phyloP scores from a whole-genome alignment of 345 rosid genomes.

The Arabidopsis thaliana region DNA sequence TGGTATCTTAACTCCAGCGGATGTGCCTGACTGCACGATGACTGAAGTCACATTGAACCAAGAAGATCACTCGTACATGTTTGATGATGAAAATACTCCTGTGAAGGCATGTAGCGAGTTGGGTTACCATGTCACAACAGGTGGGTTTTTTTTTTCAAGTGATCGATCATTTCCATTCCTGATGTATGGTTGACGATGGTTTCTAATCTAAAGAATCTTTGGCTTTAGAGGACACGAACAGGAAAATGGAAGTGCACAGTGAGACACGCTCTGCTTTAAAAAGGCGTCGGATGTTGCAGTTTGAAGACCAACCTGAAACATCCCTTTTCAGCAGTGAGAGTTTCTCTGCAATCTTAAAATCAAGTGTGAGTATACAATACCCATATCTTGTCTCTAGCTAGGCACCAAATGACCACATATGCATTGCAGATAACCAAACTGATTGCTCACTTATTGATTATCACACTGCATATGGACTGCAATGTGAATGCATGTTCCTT shows the following conservation, averaged over 20 bases:
- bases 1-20: constrained; percentile 23
- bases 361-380: constrained; percentile 56
- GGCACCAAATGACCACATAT: not conserved
- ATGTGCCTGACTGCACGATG: constrained; percentile 42
- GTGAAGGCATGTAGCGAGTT: constrained; percentile 83
- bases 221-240: constrained; percentile 55
- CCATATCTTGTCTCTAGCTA: constrained; percentile 6
- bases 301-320: constrained; percentile 64
- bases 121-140: constrained; percentile 55
- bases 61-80: constrained; percentile 85
- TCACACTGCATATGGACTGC: not conserved
- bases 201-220: constrained; percentile 29
- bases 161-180: not conserved
- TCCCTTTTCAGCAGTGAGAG: constrained; percentile 63
- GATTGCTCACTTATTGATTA: not conserved
- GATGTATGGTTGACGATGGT: not conserved
- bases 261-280: constrained; percentile 66
- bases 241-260: constrained; percentile 56
- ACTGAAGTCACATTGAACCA: constrained; percentile 68
- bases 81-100: constrained; percentile 83
- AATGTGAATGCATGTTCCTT: not conserved
- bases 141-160: constrained; percentile 40
- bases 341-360: constrained; percentile 69
- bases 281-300: constrained; percentile 92
- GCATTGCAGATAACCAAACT: not conserved